phyloP scores from a whole-genome alignment of 1,284 basidiomycete genomes.

The Kwoniella shivajii region DNA sequence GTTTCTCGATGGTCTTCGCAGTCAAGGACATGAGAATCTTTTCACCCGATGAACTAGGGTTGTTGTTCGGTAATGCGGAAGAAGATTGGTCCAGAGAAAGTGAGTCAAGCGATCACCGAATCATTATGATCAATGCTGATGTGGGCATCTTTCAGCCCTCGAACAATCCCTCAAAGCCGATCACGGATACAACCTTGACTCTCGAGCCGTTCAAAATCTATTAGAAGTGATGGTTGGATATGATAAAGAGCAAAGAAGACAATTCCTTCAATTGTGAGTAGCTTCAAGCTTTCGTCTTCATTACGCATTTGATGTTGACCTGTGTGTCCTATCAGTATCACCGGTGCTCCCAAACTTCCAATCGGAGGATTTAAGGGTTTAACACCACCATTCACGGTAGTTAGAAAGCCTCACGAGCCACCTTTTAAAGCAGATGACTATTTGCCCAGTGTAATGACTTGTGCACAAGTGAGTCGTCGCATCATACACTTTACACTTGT shows the following conservation, averaged over 20 bases:
- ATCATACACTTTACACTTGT: neutral
- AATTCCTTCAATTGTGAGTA: conserved; percentile 80
- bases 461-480: conserved; percentile 67
- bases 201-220: conserved; percentile 82
- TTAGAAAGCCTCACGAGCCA: conserved; percentile 92
- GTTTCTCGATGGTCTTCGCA: conserved; percentile 93
- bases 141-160: conserved; percentile 63
- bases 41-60: conserved; percentile 87
- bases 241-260: conserved; percentile 70
- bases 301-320: neutral
- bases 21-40: conserved; percentile 87
- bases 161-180: conserved; percentile 92
- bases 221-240: conserved; percentile 85
- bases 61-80: conserved; percentile 91
- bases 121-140: no score
- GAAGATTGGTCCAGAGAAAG: conserved; percentile 92
- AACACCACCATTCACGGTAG: conserved; percentile 92
- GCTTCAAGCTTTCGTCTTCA: neutral
- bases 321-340: conserved; percentile 60
- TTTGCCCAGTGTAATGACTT: conserved; percentile 97
- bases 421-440: conserved; percentile 90
- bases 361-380: conserved; percentile 96
- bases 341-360: conserved; percentile 89
- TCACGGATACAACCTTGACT: conserved; percentile 96
- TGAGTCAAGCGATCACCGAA: conserved; percentile 55